These are phyloP conservation scores for Asterella californica DNA, from an alignment of 225 moss, liverwort and hornwort genomes.

Conservation along the genomic window DNA sequence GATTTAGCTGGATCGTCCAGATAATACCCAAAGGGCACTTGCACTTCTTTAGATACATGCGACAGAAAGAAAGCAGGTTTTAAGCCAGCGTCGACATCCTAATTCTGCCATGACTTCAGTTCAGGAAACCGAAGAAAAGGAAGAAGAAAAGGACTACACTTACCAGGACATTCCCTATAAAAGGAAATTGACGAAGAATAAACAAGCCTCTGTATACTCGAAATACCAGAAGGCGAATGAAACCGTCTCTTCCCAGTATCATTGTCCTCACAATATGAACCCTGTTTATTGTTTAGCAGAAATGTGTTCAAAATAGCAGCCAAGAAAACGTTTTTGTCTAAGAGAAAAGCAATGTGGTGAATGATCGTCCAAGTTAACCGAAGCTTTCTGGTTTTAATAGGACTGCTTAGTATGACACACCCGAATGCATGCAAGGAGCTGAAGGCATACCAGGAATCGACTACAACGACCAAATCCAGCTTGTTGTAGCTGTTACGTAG, in stretches of 20 bases:
- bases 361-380: neutral
- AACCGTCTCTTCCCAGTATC: conserved; percentile 35
- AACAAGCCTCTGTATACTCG: conserved; percentile 62
- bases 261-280: conserved; percentile 55
- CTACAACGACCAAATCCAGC: conserved; percentile 68
- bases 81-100: neutral
- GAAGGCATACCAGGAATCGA: conserved; percentile 71
- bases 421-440: neutral
- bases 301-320: neutral
- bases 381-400: neutral
- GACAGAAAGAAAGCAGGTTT: neutral
- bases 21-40: neutral
- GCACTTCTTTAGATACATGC: no score
- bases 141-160: neutral
- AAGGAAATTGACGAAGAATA: conserved; percentile 48
- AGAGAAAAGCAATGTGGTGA: neutral
- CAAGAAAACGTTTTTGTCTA: neutral
- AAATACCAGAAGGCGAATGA: conserved; percentile 57
- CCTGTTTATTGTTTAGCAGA: conserved; percentile 36
- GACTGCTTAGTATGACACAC: neutral
- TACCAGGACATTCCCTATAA: conserved; percentile 78
- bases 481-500: conserved; percentile 52
- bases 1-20: neutral
- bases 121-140: neutral
- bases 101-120: neutral